These are phyloP conservation scores for Xerocomellus chrysenteron DNA, from an alignment of 768 basidiomycete genomes.

Conservation along the genomic window DNA sequence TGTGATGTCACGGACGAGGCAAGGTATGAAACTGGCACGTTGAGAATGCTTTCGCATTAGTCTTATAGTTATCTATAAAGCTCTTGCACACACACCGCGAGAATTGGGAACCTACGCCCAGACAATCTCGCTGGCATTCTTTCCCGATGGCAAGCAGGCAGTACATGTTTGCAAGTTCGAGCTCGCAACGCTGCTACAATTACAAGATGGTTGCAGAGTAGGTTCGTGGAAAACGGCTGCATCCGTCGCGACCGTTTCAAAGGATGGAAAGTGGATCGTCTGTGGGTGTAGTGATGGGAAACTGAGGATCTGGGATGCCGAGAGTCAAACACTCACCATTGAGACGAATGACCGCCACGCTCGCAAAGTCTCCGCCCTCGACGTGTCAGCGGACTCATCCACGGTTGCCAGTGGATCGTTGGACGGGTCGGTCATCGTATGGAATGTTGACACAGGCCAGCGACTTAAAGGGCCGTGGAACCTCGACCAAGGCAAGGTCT, in stretches of 20 bases:
- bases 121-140: conserved; percentile 2
- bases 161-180: neutral
- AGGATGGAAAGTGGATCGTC: conserved; percentile 1
- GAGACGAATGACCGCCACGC: neutral
- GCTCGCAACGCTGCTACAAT: conserved; percentile 1
- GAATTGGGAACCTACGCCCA: neutral
- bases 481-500: neutral
- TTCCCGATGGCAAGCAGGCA: neutral
- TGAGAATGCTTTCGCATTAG: neutral
- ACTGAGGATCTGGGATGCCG: neutral
- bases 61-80: neutral
- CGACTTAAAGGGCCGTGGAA: neutral
- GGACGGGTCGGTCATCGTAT: conserved; percentile 6
- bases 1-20: neutral
- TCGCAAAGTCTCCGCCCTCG: neutral
- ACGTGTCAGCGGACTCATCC: neutral
- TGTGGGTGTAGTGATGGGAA: conserved; percentile 2
- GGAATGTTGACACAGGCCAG: neutral
- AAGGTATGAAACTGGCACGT: neutral
- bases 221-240: neutral
- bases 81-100: neutral
- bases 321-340: neutral
- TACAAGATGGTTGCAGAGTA: neutral
- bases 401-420: neutral
- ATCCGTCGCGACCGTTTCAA: conserved; percentile 1